Evolutionary conservation across 1,284 basidiomycete genomes (phyloP), one percentile per base, ranked within the genome.

Genomic region (Phellopilus nigrolimitatus): DNA sequence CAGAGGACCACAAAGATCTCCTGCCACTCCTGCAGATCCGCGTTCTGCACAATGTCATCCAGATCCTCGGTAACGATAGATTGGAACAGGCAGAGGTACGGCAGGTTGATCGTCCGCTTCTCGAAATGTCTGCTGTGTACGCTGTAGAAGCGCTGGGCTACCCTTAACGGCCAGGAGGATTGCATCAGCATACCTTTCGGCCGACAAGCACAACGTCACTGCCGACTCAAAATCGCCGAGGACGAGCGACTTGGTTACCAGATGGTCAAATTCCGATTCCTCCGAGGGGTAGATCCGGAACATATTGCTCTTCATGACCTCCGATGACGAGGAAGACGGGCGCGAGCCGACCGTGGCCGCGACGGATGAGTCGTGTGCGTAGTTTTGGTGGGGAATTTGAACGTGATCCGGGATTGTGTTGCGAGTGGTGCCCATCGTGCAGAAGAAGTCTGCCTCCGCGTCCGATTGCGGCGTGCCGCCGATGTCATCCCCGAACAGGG

Each of bases 1-100:
- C 95, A 98, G 13, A 98, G 68, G 2, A 99, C 92, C 41, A 97
- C 95, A 62, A 98, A 97, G 53, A 95, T 91, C n/a, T n/a, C n/a
- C n/a, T n/a, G n/a, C n/a, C n/a, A n/a, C n/a, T n/a, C n/a, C n/a
- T n/a, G n/a, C n/a, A n/a, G n/a, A n/a, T n/a, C n/a, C n/a, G n/a
- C n/a, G n/a, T n/a, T n/a, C n/a, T n/a, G n/a, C n/a, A n/a, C n/a
- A n/a, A n/a, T n/a, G n/a, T n/a, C n/a, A n/a, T n/a, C n/a, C n/a
- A n/a, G n/a, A n/a, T n/a, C n/a, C n/a, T n/a, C n/a, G n/a, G n/a
- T n/a, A n/a, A n/a, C n/a, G n/a, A n/a, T n/a, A n/a, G n/a, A n/a
- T n/a, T n/a, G n/a, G n/a, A n/a, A n/a, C n/a, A n/a, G n/a, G n/a
- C n/a, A n/a, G n/a, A n/a, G n/a, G n/a, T n/a, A n/a, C n/a, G n/a